Percentiles rank a stretch among this genome's conserved stretches.
Conservation (phyloP, 768 basidiomycete genomes). For the Termitomyces sp. region DNA sequence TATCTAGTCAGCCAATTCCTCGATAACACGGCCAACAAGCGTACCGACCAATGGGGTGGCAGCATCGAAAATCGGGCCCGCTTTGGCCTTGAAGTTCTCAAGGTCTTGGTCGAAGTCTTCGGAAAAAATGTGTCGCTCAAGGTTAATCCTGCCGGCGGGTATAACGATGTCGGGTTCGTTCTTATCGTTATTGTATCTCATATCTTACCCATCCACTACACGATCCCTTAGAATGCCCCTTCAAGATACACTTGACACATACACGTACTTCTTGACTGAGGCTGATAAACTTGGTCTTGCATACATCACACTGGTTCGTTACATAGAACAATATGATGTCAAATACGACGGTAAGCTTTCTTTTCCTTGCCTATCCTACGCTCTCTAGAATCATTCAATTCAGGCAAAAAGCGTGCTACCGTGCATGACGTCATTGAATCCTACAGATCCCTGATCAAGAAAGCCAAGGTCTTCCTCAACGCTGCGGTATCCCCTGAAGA, state of each 20-base stretch:
- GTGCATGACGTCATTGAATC: slow-evolving; percentile 33
- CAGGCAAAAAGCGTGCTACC: slow-evolving; percentile 29
- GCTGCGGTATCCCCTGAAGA: slow-evolving; percentile 29
- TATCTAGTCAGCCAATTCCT: slow-evolving; percentile 47
- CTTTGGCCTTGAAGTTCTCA: slow-evolving; percentile 47
- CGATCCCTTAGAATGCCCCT: slow-evolving; percentile 31
- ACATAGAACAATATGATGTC: slow-evolving; percentile 17
- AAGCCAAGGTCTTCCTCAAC: slow-evolving; percentile 33
- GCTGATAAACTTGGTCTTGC: slow-evolving; percentile 30
- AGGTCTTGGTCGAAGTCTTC: slow-evolving; percentile 33
- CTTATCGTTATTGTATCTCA: not conserved
- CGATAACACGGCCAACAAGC: slow-evolving; percentile 39
- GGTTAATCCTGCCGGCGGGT: slow-evolving; percentile 36
- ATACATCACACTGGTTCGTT: slow-evolving; percentile 27
- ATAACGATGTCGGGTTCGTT: slow-evolving; percentile 39
- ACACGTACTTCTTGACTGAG: slow-evolving; percentile 32
- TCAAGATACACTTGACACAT: slow-evolving; percentile 36
- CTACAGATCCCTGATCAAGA: slow-evolving; percentile 28
- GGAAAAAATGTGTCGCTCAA: slow-evolving; percentile 41
- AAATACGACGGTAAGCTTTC: slow-evolving; percentile 24
- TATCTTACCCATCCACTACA: not conserved
- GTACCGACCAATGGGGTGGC: slow-evolving; percentile 58
- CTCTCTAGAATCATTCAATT: not conserved
- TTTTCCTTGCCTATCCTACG: not conserved
- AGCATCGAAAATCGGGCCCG: slow-evolving; percentile 50